These are phyloP conservation scores for Trifolium fragiferum DNA, from an alignment of 306 rosid species.

Conservation along the genomic window DNA sequence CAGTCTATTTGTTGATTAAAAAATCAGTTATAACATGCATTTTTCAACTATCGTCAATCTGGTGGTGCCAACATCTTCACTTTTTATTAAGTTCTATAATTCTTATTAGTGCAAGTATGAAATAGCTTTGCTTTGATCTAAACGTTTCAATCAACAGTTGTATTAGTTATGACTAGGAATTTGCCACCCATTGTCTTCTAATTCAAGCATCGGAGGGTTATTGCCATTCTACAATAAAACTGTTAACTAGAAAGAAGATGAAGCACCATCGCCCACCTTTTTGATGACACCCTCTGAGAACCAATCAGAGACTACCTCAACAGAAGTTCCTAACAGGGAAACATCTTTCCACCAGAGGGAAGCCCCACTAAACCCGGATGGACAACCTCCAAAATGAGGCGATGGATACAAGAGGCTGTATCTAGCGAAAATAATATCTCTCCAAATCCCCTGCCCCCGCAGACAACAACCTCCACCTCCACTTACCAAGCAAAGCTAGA, in stretches of 20 bases:
- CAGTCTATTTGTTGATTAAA: neutral
- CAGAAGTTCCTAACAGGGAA: too few species aligned
- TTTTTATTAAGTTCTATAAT: constrained; percentile 1
- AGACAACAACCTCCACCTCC: too few species aligned
- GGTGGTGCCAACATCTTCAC: neutral
- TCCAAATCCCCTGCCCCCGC: too few species aligned
- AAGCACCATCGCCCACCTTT: too few species aligned
- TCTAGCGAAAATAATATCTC: too few species aligned
- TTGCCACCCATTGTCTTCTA: constrained; percentile 14
- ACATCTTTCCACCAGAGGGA: too few species aligned
- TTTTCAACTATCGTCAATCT: constrained; percentile 14
- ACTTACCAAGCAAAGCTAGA: too few species aligned
- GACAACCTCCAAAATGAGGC: too few species aligned
- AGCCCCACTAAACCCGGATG: too few species aligned
- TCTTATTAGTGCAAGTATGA: constrained; percentile 2
- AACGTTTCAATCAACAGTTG: constrained; percentile 5
- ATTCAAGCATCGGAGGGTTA: neutral
- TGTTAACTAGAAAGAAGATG: neutral
- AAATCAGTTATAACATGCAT: neutral
- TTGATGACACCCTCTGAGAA: too few species aligned
- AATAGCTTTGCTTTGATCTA: constrained; percentile 24
- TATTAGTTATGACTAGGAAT: constrained; percentile 2
- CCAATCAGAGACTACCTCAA: too few species aligned
- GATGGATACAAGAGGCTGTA: too few species aligned
- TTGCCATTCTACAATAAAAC: constrained; percentile 9